A percentile compares a stretch with the other conserved stretches of the same genome.
Conservation (phyloP, 208 protist genomes). For the Balamuthia mandrillaris region DNA sequence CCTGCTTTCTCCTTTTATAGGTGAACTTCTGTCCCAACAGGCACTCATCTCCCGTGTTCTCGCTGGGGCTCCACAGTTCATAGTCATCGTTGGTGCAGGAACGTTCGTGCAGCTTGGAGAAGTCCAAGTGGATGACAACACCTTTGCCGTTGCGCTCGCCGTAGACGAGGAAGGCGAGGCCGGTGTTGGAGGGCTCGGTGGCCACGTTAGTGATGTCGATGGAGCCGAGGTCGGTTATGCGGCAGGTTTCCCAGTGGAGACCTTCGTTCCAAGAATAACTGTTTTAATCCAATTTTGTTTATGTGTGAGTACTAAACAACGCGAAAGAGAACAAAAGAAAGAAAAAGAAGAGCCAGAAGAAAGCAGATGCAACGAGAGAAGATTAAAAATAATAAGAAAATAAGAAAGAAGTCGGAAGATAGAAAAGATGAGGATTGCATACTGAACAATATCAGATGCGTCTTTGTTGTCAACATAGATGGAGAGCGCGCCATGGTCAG, state of each 20-base stretch:
- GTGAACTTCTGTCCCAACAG: neutral
- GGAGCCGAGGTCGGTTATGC: neutral
- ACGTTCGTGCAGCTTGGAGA: neutral
- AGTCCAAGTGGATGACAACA: neutral
- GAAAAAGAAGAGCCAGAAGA: neutral
- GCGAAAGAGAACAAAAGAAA: neutral
- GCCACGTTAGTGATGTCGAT: neutral
- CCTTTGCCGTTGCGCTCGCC: neutral
- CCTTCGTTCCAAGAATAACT: slow-evolving; percentile 15
- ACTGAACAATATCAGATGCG: neutral
- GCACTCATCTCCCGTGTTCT: neutral
- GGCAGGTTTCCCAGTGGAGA: neutral
- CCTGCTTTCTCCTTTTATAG: neutral
- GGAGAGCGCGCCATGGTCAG: neutral
- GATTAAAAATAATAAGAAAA: too few relatives aligned
- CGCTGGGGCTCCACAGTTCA: neutral
- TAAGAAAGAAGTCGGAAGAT: too few relatives aligned
- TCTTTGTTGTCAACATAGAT: neutral
- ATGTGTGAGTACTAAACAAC: too few relatives aligned
- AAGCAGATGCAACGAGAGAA: neutral
- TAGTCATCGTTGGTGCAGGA: neutral
- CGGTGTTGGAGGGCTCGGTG: slow-evolving; percentile 14
- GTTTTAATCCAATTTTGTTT: too few relatives aligned
- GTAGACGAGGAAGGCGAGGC: slow-evolving; percentile 9
- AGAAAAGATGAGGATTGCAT: too few relatives aligned